Evolutionary conservation across 2,329 filamentous ascomycete species (phyloP), one percentile per base, ranked within the genome.

Genomic region (Colletotrichum lupini): DNA sequence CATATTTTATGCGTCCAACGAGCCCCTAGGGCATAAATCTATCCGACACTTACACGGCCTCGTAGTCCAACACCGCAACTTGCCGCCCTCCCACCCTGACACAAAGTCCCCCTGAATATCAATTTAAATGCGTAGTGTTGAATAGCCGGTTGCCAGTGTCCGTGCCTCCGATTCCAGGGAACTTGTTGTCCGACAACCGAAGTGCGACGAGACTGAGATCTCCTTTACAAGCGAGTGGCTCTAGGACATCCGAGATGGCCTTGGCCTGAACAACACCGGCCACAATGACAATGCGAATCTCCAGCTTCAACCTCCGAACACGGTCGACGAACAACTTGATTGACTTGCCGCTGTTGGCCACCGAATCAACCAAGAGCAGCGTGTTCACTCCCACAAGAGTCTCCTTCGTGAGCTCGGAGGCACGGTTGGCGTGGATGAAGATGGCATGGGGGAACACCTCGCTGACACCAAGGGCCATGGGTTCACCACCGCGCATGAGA

Each of bases 401-500:
- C 1, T 84, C 53, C 0, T 35, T 2, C 57, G 80, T 80, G 53
- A 92, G 75, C 46, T 91, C 85, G 0, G 77, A 66, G 0, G 84
- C 79, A 4, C 61, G 5, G 1, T 75, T 78, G 2, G 83, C 83
- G 66, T 91, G 89, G 1, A 90, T 60, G 65, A 91, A 90, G 77
- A 82, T 84, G 4, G 89, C 88, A 0, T 69, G 71, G 0, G 87
- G 87, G 5, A 92, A 86, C 0, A 82, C 87, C 0, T 89, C 83
- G 75, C 79, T 88, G 58, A 93, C 82, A 0, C 42, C 42, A 49
- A 49, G 19, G 4, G 42, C 42, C 42, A 49, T 49, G 16, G 42
- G 84, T 74, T 92, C 89, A 9, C 90, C 90, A 2, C 87, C 89
- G 9, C 89, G 87, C 90, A 92, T 92, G n/a, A 92, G 74, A 0